Evolutionary conservation across 2,329 filamentous ascomycete species (phyloP).

Genomic region (Phyllosticta citrichinensis): DNA sequence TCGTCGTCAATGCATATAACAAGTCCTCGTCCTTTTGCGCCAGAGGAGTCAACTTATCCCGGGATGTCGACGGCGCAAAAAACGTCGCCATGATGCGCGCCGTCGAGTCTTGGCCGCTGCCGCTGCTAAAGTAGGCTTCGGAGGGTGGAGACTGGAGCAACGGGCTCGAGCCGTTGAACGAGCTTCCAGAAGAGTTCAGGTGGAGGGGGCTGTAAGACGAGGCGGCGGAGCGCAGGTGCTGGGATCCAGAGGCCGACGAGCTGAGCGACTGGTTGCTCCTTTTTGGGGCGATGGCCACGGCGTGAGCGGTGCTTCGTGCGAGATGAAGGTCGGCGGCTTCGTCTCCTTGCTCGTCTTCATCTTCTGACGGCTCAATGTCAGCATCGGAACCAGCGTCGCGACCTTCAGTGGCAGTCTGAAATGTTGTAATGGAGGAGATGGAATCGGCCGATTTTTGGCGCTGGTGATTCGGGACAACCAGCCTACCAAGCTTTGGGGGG

Average conservation of each 20-base stretch:
- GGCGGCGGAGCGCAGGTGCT: background rate
- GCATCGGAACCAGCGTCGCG: constrained; percentile 21
- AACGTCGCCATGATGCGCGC: constrained; percentile 7
- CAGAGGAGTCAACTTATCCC: constrained; percentile 20
- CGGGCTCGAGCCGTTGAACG: background rate
- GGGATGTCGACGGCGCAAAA: background rate
- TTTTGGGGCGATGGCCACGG: background rate
- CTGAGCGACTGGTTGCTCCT: constrained; percentile 3
- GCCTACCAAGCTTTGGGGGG: constrained; percentile 18
- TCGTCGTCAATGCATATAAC: constrained; percentile 40
- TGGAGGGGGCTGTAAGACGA: constrained; percentile 2
- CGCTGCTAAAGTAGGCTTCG: background rate
- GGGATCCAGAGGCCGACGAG: background rate
- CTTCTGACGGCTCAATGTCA: constrained; percentile 28
- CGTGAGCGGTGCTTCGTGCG: background rate
- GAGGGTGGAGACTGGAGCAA: background rate
- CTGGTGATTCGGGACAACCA: constrained; percentile 24
- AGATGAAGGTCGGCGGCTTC: constrained; percentile 12
- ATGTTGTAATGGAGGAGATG: constrained; percentile 50
- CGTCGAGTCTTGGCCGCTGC: constrained; percentile 1
- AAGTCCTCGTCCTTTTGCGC: constrained; percentile 47
- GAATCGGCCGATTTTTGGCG: constrained; percentile 50
- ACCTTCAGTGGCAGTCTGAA: constrained; percentile 53
- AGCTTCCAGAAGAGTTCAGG: constrained; percentile 5
- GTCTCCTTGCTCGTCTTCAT: constrained; percentile 31